A percentile compares a stretch with the other conserved stretches of the same genome.
These are phyloP conservation scores for Persicaria maculosa DNA, from an alignment of 148 eudicot genomes.

Conservation along the genomic window DNA sequence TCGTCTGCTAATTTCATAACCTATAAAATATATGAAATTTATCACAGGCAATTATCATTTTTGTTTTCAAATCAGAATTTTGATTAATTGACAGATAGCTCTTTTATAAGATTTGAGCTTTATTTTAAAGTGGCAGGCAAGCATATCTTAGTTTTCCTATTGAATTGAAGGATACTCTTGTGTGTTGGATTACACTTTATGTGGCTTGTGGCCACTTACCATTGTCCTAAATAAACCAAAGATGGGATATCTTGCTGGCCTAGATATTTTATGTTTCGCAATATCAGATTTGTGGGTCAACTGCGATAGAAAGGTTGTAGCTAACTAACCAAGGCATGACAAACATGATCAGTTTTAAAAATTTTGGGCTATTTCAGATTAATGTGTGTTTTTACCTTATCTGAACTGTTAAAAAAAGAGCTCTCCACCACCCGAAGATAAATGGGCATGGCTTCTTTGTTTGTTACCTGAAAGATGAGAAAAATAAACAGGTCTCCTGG, in stretches of 20 bases:
- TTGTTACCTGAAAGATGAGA: slow-evolving; percentile 59
- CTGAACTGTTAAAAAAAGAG: slow-evolving; percentile 90
- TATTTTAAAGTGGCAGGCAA: slow-evolving; percentile 24
- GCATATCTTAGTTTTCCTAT: slow-evolving; percentile 28
- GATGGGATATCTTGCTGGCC: neutral
- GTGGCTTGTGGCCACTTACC: slow-evolving; percentile 36
- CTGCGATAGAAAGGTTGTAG: neutral
- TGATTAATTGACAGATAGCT: neutral
- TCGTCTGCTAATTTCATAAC: slow-evolving; percentile 69
- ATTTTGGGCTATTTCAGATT: too few species aligned
- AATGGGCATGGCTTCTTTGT: slow-evolving; percentile 73
- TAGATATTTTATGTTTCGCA: neutral
- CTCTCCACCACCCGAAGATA: slow-evolving; percentile 83
- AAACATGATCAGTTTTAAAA: too few species aligned
- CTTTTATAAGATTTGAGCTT: neutral
- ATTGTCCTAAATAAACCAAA: slow-evolving; percentile 20
- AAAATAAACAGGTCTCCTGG: neutral
- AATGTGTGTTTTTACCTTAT: slow-evolving; percentile 48
- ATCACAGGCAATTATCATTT: neutral
- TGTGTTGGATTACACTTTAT: slow-evolving; percentile 24
- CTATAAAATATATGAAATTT: slow-evolving; percentile 24
- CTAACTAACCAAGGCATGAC: neutral
- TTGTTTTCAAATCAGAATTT: neutral
- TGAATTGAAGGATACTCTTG: slow-evolving; percentile 19
- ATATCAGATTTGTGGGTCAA: slow-evolving; percentile 7